phyloP scores from a whole-genome alignment of 768 basidiomycete species.

The Lactifluus hygrophoroides region DNA sequence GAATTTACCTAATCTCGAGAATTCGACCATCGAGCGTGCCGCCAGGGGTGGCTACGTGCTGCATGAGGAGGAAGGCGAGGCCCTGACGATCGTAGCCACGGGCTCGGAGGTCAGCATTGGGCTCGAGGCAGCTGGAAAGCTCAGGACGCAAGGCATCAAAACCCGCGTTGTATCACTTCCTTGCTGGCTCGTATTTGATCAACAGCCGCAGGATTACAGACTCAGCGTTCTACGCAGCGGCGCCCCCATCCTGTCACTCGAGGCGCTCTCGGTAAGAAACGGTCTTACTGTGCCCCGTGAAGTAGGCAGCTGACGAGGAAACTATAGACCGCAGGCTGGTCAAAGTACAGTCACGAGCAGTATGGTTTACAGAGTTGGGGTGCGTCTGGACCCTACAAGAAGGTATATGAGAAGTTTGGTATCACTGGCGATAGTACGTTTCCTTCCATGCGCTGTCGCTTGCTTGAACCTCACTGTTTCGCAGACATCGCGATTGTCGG shows the following conservation, averaged over 20 bases:
- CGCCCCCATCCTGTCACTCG: constrained; percentile 81
- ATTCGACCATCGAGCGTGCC: constrained; percentile 79
- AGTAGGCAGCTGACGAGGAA: constrained; percentile 7
- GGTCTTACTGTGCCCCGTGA: not conserved
- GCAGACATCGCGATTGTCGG: constrained; percentile 70
- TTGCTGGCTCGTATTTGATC: constrained; percentile 83
- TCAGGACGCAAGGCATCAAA: constrained; percentile 70
- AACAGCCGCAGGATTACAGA: constrained; percentile 70
- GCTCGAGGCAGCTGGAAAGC: constrained; percentile 75
- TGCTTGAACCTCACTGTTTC: not conserved
- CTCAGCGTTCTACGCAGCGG: constrained; percentile 82
- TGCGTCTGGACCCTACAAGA: constrained; percentile 80
- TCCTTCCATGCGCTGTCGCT: not conserved
- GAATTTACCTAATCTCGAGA: constrained; percentile 88
- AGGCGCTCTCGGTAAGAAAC: constrained; percentile 57
- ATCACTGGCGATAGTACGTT: constrained; percentile 65
- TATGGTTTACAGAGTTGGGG: constrained; percentile 73
- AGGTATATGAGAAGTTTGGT: constrained; percentile 88
- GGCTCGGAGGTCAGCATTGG: constrained; percentile 88
- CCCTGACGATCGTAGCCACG: constrained; percentile 81
- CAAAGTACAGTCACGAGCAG: constrained; percentile 86
- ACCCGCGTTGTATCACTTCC: constrained; percentile 81
- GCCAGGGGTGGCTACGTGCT: constrained; percentile 83
- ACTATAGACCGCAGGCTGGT: constrained; percentile 66
- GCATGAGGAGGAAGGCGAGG: constrained; percentile 70